Conservation (phyloP, 345 rosid species). For the Turritis glabra region DNA sequence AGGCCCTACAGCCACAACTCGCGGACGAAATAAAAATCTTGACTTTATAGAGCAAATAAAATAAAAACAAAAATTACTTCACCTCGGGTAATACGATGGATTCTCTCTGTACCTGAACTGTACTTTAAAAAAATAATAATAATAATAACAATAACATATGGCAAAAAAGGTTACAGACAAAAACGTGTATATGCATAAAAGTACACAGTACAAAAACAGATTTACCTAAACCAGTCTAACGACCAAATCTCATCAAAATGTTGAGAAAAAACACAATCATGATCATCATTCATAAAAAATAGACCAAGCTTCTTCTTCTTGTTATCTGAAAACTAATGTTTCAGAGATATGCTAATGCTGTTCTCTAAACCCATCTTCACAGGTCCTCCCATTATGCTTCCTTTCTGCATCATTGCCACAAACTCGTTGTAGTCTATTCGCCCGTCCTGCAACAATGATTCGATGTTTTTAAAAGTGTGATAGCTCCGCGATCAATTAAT, state of each 20-base stretch:
- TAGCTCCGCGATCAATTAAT: not conserved
- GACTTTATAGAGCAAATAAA: not conserved
- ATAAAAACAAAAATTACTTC: not conserved
- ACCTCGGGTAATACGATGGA: not conserved
- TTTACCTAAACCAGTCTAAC: constrained; percentile 33
- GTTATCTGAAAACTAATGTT: constrained; percentile 35
- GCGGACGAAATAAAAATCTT: not conserved
- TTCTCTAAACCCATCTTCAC: constrained; percentile 47
- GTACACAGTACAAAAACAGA: constrained; percentile 28
- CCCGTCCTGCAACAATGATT: constrained; percentile 61
- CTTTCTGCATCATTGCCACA: constrained; percentile 85
- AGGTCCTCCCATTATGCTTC: constrained; percentile 43
- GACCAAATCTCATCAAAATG: constrained; percentile 24
- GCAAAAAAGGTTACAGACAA: constrained; percentile 19
- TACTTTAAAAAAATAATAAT: not conserved
- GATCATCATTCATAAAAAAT: constrained; percentile 7
- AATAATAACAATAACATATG: not conserved
- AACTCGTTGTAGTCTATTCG: constrained; percentile 82
- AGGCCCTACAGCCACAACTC: not conserved
- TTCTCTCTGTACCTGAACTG: not conserved
- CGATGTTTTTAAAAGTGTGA: not conserved
- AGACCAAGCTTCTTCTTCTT: constrained; percentile 1
- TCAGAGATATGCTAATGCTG: constrained; percentile 55
- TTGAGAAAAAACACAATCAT: constrained; percentile 35
- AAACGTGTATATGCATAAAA: constrained; percentile 36